A percentile compares a stretch with the other conserved stretches of the same genome.
These are phyloP conservation scores for Alternaria postmessia DNA, from an alignment of 2,329 filamentous ascomycete genomes.

Conservation along the genomic window DNA sequence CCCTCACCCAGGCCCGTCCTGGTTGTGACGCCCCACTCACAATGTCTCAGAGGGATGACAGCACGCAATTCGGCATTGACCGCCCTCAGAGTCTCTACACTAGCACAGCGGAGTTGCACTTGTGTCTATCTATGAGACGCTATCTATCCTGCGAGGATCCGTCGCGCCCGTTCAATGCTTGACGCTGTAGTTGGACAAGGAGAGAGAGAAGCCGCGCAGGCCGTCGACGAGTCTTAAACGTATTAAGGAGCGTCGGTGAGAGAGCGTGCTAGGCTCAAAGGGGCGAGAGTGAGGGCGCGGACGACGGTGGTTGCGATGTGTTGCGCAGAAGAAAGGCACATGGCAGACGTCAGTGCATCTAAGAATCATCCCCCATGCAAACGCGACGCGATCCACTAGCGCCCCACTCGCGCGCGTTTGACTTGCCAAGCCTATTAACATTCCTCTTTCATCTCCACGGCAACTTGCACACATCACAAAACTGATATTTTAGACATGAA, in stretches of 20 bases:
- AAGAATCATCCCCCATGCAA: conserved; percentile 28
- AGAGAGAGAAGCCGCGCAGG: not conserved
- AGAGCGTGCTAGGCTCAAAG: conserved; percentile 4
- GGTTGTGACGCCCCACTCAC: conserved; percentile 9
- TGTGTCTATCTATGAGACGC: conserved; percentile 19
- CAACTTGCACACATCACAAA: conserved; percentile 6
- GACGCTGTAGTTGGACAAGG: not conserved
- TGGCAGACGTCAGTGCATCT: conserved; percentile 27
- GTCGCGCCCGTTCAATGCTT: not conserved
- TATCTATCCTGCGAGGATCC: conserved; percentile 16
- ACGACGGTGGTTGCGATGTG: conserved; percentile 10
- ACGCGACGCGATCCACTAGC: conserved; percentile 38
- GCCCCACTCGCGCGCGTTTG: conserved; percentile 25
- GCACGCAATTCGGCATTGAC: conserved; percentile 23
- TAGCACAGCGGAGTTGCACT: conserved; percentile 1
- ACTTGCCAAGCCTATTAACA: conserved; percentile 34
- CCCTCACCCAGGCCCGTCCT: conserved; percentile 16
- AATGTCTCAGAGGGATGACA: conserved; percentile 13
- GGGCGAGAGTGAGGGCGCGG: conserved; percentile 4
- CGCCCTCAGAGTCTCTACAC: conserved; percentile 7
- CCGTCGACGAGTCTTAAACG: conserved; percentile 2
- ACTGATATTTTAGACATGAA: not conserved
- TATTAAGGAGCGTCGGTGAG: conserved; percentile 9
- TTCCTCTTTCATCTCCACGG: conserved; percentile 19
- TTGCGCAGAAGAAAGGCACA: conserved; percentile 19